Evolutionary conservation across 768 basidiomycete genomes (phyloP).

Genomic region (Symmetrospora coprosmae): DNA sequence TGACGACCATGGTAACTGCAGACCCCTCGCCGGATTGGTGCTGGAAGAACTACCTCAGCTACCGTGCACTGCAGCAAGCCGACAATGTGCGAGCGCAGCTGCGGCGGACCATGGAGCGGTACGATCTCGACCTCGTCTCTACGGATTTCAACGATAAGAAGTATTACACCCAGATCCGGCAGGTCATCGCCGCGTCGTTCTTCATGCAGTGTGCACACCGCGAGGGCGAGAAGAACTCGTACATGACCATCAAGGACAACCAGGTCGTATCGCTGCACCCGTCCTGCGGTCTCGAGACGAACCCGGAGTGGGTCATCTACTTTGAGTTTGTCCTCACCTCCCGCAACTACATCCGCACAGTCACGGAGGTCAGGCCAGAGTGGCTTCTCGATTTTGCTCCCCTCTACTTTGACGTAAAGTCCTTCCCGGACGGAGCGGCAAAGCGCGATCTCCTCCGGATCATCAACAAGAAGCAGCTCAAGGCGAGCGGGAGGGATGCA

Average conservation of each 20-base stretch:
- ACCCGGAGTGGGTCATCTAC: conserved; percentile 43
- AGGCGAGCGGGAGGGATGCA: conserved; percentile 29
- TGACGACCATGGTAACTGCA: no score
- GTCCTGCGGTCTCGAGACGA: conserved; percentile 68
- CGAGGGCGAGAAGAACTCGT: conserved; percentile 66
- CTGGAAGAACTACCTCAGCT: conserved; percentile 75
- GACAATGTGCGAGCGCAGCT: conserved; percentile 86
- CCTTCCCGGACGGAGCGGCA: conserved; percentile 57
- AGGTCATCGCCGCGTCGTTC: conserved; percentile 77
- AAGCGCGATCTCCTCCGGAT: conserved; percentile 52
- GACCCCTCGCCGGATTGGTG: conserved; percentile 65
- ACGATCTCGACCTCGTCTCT: conserved; percentile 48
- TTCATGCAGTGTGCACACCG: conserved; percentile 98
- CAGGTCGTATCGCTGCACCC: conserved; percentile 76
- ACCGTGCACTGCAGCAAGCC: conserved; percentile 68
- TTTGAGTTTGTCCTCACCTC: conserved; percentile 71
- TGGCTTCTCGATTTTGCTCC: conserved; percentile 61
- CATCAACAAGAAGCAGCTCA: conserved; percentile 46
- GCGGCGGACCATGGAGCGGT: conserved; percentile 70
- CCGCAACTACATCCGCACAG: conserved; percentile 66
- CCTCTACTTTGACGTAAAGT: conserved; percentile 54
- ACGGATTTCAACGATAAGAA: conserved; percentile 53
- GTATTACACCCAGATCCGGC: conserved; percentile 54
- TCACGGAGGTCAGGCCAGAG: conserved; percentile 69
- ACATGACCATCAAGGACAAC: conserved; percentile 86